These are phyloP conservation scores for Plectosphaerella sp. DNA, from an alignment of 2,329 filamentous ascomycete species.

Conservation along the genomic window DNA sequence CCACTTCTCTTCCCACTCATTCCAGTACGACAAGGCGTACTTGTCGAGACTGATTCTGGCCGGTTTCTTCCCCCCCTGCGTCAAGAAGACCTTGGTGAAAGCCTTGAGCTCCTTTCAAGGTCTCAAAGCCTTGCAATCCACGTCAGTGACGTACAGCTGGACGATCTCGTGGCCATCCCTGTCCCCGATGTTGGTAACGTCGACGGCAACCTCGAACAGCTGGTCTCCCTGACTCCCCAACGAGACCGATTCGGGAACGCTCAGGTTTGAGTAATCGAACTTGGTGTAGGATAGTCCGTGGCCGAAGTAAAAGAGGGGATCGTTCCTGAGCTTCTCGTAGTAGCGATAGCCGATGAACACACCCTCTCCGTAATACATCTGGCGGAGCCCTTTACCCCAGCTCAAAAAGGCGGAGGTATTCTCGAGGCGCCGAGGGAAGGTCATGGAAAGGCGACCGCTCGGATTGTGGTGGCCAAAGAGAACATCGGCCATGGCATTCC, in stretches of 20 bases:
- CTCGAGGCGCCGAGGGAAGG: conserved; percentile 57
- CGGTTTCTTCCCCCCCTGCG: conserved; percentile 32
- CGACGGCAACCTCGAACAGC: conserved; percentile 8
- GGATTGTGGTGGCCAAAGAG: conserved; percentile 17
- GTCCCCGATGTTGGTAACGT: neutral
- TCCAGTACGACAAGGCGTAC: conserved; percentile 1
- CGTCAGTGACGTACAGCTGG: conserved; percentile 31
- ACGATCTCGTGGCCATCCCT: conserved; percentile 1
- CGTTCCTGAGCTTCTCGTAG: conserved; percentile 46
- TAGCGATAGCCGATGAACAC: conserved; percentile 69
- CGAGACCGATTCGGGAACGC: conserved; percentile 20
- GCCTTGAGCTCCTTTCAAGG: conserved; percentile 45
- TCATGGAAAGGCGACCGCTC: conserved; percentile 69
- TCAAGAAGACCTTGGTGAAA: conserved; percentile 46
- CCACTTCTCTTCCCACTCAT: neutral
- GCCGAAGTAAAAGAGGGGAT: conserved; percentile 62
- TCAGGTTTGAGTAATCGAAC: conserved; percentile 44
- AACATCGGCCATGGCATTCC: conserved; percentile 17
- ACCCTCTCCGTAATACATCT: conserved; percentile 66
- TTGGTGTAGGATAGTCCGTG: conserved; percentile 64
- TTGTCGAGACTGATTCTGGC: neutral
- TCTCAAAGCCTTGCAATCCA: conserved; percentile 32
- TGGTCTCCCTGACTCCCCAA: conserved; percentile 18
- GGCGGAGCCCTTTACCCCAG: conserved; percentile 56
- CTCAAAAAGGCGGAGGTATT: conserved; percentile 67